phyloP scores from a whole-genome alignment of 2,329 filamentous ascomycete species.

The Fusarium hainanense region DNA sequence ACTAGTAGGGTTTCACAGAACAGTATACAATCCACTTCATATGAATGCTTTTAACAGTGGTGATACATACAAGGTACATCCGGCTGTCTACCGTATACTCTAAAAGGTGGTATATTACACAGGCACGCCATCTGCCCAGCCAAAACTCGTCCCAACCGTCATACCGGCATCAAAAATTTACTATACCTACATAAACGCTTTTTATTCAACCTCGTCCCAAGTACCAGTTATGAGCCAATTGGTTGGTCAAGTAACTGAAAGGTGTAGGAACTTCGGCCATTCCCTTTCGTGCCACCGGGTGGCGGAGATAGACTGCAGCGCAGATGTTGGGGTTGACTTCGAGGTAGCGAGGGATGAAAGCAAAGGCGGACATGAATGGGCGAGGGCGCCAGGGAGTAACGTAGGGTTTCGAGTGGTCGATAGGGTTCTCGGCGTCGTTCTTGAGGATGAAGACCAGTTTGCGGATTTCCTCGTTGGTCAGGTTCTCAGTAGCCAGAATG shows the following conservation, averaged over 20 bases:
- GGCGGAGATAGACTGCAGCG: conserved; percentile 91
- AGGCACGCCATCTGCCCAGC: conserved; percentile 39
- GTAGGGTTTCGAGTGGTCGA: conserved; percentile 84
- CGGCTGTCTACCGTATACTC: conserved; percentile 48
- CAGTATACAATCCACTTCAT: conserved; percentile 12
- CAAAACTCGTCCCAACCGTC: conserved; percentile 32
- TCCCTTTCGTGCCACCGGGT: conserved; percentile 89
- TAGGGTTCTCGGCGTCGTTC: conserved; percentile 77
- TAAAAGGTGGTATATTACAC: conserved; percentile 49
- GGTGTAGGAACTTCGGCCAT: conserved; percentile 86
- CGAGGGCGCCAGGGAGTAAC: conserved; percentile 90
- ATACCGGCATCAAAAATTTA: conserved; percentile 16
- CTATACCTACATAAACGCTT: conserved; percentile 4
- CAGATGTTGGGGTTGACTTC: conserved; percentile 99
- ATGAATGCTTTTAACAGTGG: conserved; percentile 42
- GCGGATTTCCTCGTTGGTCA: conserved; percentile 62
- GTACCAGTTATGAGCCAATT: conserved; percentile 95
- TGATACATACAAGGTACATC: conserved; percentile 48
- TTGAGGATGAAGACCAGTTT: conserved; percentile 68
- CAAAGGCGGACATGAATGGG: conserved; percentile 89
- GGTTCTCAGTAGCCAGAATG: conserved; percentile 50
- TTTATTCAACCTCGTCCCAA: conserved; percentile 75
- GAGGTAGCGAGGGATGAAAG: conserved; percentile 93
- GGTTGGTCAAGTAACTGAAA: conserved; percentile 75
- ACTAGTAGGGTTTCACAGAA: neutral